A percentile compares a stretch with the other conserved stretches of the same genome.
These are phyloP conservation scores for Danielia oregonensis DNA, from an alignment of 805 yeast genomes.

Conservation along the genomic window DNA sequence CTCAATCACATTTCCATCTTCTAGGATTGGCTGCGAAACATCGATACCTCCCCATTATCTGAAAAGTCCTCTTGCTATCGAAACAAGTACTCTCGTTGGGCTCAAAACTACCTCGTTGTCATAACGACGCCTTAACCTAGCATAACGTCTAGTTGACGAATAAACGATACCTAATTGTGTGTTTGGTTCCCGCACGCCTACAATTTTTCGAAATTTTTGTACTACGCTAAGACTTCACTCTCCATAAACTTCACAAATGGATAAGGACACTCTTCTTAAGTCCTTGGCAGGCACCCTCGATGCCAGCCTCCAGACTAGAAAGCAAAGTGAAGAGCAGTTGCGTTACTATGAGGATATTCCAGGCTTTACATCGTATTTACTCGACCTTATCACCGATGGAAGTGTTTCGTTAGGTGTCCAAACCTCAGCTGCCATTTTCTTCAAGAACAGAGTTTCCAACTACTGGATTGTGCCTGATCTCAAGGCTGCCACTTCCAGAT, in stretches of 20 bases:
- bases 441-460: constrained; percentile 38
- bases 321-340: constrained; percentile 51
- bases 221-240: no score
- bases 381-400: constrained; percentile 46
- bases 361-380: constrained; percentile 54
- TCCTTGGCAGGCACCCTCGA: constrained; percentile 55
- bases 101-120: no score
- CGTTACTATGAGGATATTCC: constrained; percentile 49
- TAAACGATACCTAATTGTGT: no score
- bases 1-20: no score
- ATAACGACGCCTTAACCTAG: no score
- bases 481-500: constrained; percentile 19
- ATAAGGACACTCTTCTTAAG: constrained; percentile 46
- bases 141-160: no score
- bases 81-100: no score
- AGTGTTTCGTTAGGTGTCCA: constrained; percentile 41
- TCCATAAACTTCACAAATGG: no score
- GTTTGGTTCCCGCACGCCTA: neutral
- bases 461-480: constrained; percentile 38
- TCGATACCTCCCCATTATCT: no score
- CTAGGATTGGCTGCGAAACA: no score
- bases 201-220: neutral
- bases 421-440: constrained; percentile 41
- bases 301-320: constrained; percentile 46
- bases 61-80: no score